These are phyloP conservation scores for Alternaria metachromatica DNA, from an alignment of 2,329 filamentous ascomycete genomes.

Conservation along the genomic window DNA sequence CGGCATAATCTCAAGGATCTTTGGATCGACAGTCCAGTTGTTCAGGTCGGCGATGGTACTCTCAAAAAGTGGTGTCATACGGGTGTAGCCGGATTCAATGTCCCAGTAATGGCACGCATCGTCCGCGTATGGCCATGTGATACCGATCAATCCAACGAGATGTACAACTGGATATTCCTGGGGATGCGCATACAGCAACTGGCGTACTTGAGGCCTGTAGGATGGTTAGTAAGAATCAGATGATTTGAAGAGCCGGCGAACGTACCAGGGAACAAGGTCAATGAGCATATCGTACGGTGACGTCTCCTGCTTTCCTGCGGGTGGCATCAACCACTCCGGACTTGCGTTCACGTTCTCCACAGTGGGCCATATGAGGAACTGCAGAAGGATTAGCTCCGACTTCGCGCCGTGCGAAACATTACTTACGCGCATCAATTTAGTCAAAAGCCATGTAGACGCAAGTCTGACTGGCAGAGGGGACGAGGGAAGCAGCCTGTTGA, in stretches of 20 bases:
- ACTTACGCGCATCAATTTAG: constrained; percentile 47
- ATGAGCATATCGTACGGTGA: constrained; percentile 42
- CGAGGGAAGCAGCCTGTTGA: constrained; percentile 39
- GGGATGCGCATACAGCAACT: constrained; percentile 42
- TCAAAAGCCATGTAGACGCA: constrained; percentile 42
- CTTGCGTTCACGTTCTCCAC: constrained; percentile 44
- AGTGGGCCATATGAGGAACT: constrained; percentile 49
- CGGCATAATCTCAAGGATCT: constrained; percentile 42
- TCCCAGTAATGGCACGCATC: constrained; percentile 49
- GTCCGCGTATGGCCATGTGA: constrained; percentile 45
- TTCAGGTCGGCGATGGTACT: constrained; percentile 40
- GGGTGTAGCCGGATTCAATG: constrained; percentile 42
- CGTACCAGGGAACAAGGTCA: constrained; percentile 46
- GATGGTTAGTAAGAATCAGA: constrained; percentile 17
- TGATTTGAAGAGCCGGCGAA: neutral
- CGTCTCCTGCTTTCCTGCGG: constrained; percentile 36
- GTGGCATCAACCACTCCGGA: constrained; percentile 46
- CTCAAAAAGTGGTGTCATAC: constrained; percentile 44
- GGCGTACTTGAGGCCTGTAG: constrained; percentile 43
- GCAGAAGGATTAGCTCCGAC: constrained; percentile 13
- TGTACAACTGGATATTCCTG: constrained; percentile 36
- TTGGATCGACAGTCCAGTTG: constrained; percentile 44
- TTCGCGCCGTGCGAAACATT: neutral
- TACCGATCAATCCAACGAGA: constrained; percentile 37
- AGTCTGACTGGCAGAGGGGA: constrained; percentile 36